phyloP scores from a whole-genome alignment of 192 early-diverging fungal species.

The Glomus cerebriforme region DNA sequence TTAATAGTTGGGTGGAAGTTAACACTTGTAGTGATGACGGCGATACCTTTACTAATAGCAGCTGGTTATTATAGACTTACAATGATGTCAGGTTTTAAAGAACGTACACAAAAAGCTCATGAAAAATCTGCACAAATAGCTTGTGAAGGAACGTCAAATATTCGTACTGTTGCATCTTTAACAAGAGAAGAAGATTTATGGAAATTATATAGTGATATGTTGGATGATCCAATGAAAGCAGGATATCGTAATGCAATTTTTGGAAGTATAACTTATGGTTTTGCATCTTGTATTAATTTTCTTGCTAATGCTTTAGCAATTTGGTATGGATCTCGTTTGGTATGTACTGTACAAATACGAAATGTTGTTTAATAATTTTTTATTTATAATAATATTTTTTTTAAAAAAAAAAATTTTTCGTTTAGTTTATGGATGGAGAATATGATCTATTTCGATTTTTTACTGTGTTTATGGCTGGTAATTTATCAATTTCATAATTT shows the following conservation, averaged over 20 bases:
- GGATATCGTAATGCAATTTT: conserved; percentile 37
- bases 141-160: conserved; percentile 72
- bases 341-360: too few species aligned
- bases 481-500: too few species aligned
- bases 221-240: conserved; percentile 45
- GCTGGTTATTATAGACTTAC: conserved; percentile 63
- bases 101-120: conserved; percentile 63
- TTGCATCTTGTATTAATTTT: conserved; percentile 45
- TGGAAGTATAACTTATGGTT: too few species aligned
- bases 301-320: conserved; percentile 50
- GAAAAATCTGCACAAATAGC: conserved; percentile 65
- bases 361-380: too few species aligned
- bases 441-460: conserved; percentile 36
- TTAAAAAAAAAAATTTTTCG: too few species aligned
- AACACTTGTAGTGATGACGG: too few species aligned
- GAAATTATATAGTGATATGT: conserved; percentile 39
- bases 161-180: conserved; percentile 72
- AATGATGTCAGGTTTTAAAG: conserved; percentile 46
- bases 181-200: conserved; percentile 52
- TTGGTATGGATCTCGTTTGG: too few species aligned
- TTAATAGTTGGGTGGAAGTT: conserved; percentile 63
- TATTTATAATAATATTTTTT: conserved; percentile 33
- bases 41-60: conserved; percentile 64
- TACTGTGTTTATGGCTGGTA: conserved; percentile 34
- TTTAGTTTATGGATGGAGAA: not conserved